phyloP scores from a whole-genome alignment of 192 early-diverging fungal genomes.

The Geranomyces michiganensis region DNA sequence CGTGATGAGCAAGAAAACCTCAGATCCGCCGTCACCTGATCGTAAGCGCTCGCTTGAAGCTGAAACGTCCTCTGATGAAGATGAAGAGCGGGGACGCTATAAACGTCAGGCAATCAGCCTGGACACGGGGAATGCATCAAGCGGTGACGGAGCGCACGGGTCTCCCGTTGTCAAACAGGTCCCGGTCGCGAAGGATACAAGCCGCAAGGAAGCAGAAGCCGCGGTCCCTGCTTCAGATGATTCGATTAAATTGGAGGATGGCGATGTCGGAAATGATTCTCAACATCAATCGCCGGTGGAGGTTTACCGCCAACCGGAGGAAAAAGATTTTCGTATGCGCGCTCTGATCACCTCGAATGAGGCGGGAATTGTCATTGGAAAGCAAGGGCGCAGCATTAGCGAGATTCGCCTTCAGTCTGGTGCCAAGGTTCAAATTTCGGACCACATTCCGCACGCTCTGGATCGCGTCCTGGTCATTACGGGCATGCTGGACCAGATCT shows the following conservation, averaged over 20 bases:
- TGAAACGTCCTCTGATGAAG: slow-evolving; percentile 41
- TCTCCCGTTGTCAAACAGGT: background rate
- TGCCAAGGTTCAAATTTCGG: slow-evolving; percentile 91
- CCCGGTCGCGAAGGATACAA: background rate
- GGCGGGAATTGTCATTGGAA: slow-evolving; percentile 77
- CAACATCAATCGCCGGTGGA: background rate
- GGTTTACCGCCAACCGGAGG: background rate
- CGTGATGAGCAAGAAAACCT: slow-evolving; percentile 17
- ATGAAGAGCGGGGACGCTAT: slow-evolving; percentile 31
- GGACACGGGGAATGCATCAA: background rate
- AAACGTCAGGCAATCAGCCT: slow-evolving; percentile 42
- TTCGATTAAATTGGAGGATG: background rate
- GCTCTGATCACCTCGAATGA: slow-evolving; percentile 93
- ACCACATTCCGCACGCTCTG: slow-evolving; percentile 81
- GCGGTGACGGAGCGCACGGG: background rate
- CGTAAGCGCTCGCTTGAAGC: slow-evolving; percentile 46
- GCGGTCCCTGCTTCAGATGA: background rate
- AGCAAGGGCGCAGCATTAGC: slow-evolving; percentile 83
- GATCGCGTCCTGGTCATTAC: slow-evolving; percentile 69
- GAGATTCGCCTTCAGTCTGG: slow-evolving; percentile 83
- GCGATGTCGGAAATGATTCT: background rate
- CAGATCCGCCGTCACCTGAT: slow-evolving; percentile 41
- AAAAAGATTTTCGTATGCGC: slow-evolving; percentile 55
- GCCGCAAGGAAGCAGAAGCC: background rate
- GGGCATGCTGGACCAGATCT: slow-evolving; percentile 46